Conservation (phyloP, 768 basidiomycete species). For the Mycena albidolilacea region DNA sequence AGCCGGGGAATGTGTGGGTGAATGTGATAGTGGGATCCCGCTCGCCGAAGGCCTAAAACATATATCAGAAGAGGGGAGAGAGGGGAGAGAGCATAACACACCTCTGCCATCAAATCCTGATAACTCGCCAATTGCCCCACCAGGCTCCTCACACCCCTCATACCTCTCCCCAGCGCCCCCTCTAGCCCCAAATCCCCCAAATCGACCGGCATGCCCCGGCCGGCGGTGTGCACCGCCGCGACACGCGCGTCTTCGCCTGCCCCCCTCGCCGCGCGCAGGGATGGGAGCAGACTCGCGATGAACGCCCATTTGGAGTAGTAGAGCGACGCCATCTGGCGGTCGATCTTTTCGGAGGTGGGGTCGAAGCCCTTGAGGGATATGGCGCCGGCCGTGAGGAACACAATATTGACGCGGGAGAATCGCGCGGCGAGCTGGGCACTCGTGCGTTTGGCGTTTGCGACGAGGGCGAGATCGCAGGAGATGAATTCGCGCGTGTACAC, state of each 20-base stretch:
- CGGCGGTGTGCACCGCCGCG: constrained; percentile 49
- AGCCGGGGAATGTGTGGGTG: constrained; percentile 20
- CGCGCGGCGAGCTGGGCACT: constrained; percentile 38
- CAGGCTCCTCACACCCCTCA: neutral
- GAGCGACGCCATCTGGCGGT: constrained; percentile 50
- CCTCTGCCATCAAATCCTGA: constrained; percentile 29
- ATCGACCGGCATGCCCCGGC: constrained; percentile 45
- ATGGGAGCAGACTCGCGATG: constrained; percentile 49
- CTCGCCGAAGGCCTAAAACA: constrained; percentile 16
- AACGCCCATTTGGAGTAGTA: constrained; percentile 56
- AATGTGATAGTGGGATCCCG: constrained; percentile 11
- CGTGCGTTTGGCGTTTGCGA: constrained; percentile 24
- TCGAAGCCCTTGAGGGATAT: constrained; percentile 48
- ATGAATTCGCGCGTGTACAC: constrained; percentile 18
- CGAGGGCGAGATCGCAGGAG: constrained; percentile 20
- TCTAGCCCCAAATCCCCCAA: constrained; percentile 50
- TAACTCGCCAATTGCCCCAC: constrained; percentile 14
- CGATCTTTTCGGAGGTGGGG: constrained; percentile 54
- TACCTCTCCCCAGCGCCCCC: constrained; percentile 2
- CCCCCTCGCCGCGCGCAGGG: constrained; percentile 48
- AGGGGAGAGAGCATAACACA: neutral
- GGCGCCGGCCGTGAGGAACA: constrained; percentile 50
- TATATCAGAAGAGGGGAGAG: neutral
- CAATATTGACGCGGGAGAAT: constrained; percentile 52
- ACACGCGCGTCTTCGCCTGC: constrained; percentile 54